Evolutionary conservation across 441 rosid genomes (phyloP), one percentile per base, ranked within the genome.

Genomic region (Arabidopsis lyrata): DNA sequence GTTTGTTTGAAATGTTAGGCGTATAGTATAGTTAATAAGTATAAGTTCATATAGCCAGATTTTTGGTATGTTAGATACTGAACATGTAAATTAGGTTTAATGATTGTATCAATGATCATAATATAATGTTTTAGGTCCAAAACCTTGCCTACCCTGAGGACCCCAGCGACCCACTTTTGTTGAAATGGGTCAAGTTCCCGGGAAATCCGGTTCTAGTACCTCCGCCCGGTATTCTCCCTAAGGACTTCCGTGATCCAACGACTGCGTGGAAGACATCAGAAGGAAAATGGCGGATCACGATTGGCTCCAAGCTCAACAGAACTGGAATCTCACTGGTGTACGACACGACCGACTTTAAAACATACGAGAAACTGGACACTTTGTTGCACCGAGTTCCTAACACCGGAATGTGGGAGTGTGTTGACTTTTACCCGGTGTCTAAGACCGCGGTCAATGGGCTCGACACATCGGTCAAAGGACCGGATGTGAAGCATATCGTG

Each of bases 371-470:
- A 16, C 41, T 86, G 13, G 87, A 83, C 10, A 81, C 86, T 2
- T 8, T 78, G 35, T 76, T 95, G 64, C 97, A 92, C 71, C 83
- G 74, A 12, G 99, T 90, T 18, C 82, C 86, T 0, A 83, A 81
- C 20, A 95, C 98, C 1, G 99, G 99, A 11, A 92, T 92, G 99
- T 95, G 99, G 99, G 99, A 95, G 77, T 92, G 97, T 39, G 96
- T 95, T 57, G 97, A 95, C 70, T 86, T 95, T 48, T 95, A 59
- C 54, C 97, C 97, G 2, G 92, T 95, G 6, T 90, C 97, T 2
- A 76, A 18, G 14, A 72, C 48, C 0, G 35, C 14, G 6, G 63
- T 65, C n/a, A 72, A 81, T 6, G 99, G 97, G 14, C 70, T 92
- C 52, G 97, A 95, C 57, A 87, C 99, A 4, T 92, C 99, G 0